Evolutionary conservation across 257 asterid species (phyloP).

Genomic region (Penstemon eatonii): DNA sequence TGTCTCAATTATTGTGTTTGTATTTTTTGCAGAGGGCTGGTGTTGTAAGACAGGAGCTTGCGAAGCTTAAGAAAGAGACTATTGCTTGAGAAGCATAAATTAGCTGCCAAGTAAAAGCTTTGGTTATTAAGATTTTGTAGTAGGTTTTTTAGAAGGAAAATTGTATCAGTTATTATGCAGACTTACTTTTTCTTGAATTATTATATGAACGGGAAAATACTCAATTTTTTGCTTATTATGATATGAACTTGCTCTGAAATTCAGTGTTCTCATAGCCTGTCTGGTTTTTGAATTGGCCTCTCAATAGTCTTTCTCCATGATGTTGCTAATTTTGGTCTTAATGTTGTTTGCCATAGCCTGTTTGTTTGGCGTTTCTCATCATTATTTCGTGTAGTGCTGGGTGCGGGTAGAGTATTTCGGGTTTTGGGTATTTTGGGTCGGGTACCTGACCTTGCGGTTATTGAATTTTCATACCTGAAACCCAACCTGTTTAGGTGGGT

Average conservation of each 20-base stretch:
- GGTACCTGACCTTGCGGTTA: too few species aligned
- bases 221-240: conserved; percentile 17
- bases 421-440: too few species aligned
- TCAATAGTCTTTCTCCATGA: too few species aligned
- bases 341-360: too few species aligned
- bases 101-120: not conserved
- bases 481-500: too few species aligned
- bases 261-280: not conserved
- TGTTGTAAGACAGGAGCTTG: conserved; percentile 67
- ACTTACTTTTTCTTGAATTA: conserved; percentile 17
- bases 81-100: conserved; percentile 34
- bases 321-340: too few species aligned
- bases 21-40: conserved; percentile 58
- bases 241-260: conserved; percentile 15
- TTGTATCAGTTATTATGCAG: conserved; percentile 21
- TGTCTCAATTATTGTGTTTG: not conserved
- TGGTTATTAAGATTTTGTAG: conserved; percentile 22
- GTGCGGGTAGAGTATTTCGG: too few species aligned
- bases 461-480: too few species aligned
- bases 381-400: too few species aligned
- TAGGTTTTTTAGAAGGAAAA: conserved; percentile 21
- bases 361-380: too few species aligned
- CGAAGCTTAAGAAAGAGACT: conserved; percentile 60
- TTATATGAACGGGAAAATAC: conserved; percentile 11
- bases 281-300: too few species aligned